Conservation (phyloP, 176 grass and related monocot species). For the barley (Hordeum vulgare) region DNA sequence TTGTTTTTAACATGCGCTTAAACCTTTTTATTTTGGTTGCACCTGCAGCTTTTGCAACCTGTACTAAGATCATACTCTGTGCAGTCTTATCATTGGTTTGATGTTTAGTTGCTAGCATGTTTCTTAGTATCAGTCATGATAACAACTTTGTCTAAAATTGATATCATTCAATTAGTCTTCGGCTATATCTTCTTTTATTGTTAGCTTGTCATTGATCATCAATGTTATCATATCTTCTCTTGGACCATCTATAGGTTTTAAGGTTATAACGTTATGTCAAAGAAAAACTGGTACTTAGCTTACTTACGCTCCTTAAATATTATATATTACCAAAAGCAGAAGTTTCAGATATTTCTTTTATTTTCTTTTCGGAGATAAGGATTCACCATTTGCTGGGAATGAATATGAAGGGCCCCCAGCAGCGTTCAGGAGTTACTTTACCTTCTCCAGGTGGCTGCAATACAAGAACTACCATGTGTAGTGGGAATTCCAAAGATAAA, state of each 20-base stretch:
- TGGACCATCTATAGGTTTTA: neutral
- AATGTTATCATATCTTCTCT: neutral
- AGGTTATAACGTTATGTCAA: neutral
- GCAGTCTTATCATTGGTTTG: neutral
- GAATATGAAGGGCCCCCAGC: constrained; percentile 24
- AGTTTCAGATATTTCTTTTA: neutral
- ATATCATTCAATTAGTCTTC: neutral
- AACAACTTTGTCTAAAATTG: neutral
- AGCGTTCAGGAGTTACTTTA: constrained; percentile 41
- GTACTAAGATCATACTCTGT: neutral
- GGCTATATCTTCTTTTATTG: neutral
- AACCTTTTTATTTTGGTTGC: neutral
- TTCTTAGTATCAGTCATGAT: neutral
- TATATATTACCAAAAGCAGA: neutral
- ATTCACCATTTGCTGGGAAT: constrained; percentile 46
- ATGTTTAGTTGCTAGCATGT: neutral
- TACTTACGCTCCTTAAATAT: neutral
- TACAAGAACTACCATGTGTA: constrained; percentile 12
- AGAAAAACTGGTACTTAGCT: neutral
- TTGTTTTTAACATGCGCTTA: no score
- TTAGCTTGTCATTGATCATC: neutral
- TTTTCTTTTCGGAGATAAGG: constrained; percentile 22
- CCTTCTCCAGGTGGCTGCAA: constrained; percentile 31
- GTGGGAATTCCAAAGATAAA: constrained; percentile 32
- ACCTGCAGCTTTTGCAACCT: neutral